Evolutionary conservation across 805 yeast genomes (phyloP), one percentile per base, ranked within the genome.

Genomic region (Ogataea paradorogensis): DNA sequence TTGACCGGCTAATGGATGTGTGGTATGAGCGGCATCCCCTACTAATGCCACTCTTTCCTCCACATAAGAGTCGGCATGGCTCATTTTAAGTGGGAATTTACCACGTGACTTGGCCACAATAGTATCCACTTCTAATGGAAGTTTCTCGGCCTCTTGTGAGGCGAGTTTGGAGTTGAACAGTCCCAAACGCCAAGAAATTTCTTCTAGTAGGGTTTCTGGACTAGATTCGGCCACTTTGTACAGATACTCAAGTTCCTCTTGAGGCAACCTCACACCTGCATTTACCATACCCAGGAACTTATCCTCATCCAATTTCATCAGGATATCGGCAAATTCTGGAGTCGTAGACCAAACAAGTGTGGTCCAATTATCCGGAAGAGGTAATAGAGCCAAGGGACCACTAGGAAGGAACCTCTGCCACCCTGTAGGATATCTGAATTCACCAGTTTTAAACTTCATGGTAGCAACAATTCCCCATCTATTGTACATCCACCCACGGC

Each of bases 21-120:
- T 87, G 0, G 97, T 84, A 54, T 93, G 99, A 0, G 98, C 98
- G 1, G 99, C 98, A 63, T 93, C 99, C 18, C 99, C 99, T 8
- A 91, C 85, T n/a, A 93, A 66, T 0, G 97, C 98, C 22, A 91
- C 74, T 50, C 98, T 71, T 3, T 85, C 90, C 2, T 78, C 78
- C 14, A 87, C 79, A 58, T 93, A 93, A 1, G 84, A 76, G 55
- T 93, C 98, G 2, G 96, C 95, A 58, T 93, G 97, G 15, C 89
- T 80, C 67, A 91, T 63, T 51, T 82, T 81, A 49, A 93, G 69
- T 15, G 99, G 99, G 69, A 93, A 93, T 33, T 84, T 72, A 0
- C 95, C 98, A 46, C 95, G 73, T 2, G 95, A 77, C 7, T 72
- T 68, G 2, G 73, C 73, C 23, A 77, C 70, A 5, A 89, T 75